These are phyloP conservation scores for Amoeboaphelidium protococcarum DNA, from an alignment of 371 early-diverging fungal genomes.

Conservation along the genomic window DNA sequence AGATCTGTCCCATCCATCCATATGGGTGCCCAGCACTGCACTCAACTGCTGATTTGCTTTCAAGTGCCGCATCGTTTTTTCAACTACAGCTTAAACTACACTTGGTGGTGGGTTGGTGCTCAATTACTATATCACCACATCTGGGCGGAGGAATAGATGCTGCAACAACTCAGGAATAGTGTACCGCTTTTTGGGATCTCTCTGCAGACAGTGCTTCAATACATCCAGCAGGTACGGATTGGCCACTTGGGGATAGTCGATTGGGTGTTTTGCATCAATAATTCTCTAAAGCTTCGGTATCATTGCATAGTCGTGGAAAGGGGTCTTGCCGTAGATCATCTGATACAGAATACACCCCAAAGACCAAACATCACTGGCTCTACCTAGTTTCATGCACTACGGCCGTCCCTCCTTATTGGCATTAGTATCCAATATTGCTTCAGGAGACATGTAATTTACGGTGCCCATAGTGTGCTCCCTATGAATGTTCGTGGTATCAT, in stretches of 20 bases:
- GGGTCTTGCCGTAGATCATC: constrained; percentile 71
- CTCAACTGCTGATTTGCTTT: too few species aligned
- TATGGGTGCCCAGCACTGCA: too few species aligned
- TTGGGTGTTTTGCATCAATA: constrained; percentile 27
- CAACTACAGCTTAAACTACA: too few species aligned
- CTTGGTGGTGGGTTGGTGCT: too few species aligned
- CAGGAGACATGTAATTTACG: constrained; percentile 92
- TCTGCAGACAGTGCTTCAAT: constrained; percentile 25
- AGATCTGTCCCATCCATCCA: too few species aligned
- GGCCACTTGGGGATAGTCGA: constrained; percentile 21
- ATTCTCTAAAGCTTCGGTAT: constrained; percentile 39
- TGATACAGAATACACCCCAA: constrained; percentile 91
- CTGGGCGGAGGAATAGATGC: constrained; percentile 30
- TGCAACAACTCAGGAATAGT: constrained; percentile 39
- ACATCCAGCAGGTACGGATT: constrained; percentile 19
- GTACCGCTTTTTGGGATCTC: constrained; percentile 31
- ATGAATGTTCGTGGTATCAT: constrained; percentile 83
- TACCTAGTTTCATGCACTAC: constrained; percentile 21
- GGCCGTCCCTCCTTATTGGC: constrained; percentile 9
- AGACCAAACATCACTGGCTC: constrained; percentile 85
- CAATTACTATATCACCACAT: too few species aligned
- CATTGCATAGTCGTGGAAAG: constrained; percentile 37
- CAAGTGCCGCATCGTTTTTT: too few species aligned
- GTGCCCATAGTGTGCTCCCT: constrained; percentile 64
- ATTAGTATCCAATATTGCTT: constrained; percentile 29